phyloP scores from a whole-genome alignment of 106 monocot genomes.

The Apostasia ramifera region DNA sequence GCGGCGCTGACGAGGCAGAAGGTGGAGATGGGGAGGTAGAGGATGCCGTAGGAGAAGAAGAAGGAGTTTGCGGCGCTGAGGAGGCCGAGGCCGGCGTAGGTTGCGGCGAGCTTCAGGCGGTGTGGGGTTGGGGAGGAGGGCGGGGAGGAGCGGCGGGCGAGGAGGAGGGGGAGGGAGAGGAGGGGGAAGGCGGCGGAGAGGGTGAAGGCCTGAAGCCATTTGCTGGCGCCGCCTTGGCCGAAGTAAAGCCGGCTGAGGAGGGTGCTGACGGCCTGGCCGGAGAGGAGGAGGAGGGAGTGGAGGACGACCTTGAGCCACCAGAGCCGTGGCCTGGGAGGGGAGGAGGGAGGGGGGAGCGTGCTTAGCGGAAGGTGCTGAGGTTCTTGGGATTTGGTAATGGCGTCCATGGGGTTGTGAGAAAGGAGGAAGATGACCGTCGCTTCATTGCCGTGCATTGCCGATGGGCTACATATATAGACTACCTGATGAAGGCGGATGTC shows the following conservation, averaged over 20 bases:
- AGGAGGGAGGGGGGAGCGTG: neutral
- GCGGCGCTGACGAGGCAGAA: constrained; percentile 41
- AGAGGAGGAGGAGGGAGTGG: constrained; percentile 26
- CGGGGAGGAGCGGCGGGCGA: constrained; percentile 1
- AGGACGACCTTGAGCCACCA: constrained; percentile 28
- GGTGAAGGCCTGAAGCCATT: constrained; percentile 33
- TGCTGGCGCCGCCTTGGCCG: constrained; percentile 36
- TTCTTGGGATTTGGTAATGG: too few relatives aligned
- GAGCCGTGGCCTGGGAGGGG: neutral
- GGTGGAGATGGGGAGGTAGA: constrained; percentile 45
- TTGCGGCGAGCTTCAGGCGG: neutral
- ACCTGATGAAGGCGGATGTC: too few relatives aligned
- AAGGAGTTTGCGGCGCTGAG: constrained; percentile 30
- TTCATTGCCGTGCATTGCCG: too few relatives aligned
- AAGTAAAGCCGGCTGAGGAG: constrained; percentile 48
- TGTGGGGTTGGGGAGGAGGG: neutral
- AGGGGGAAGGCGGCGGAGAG: constrained; percentile 29
- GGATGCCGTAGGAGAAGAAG: constrained; percentile 48
- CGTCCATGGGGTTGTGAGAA: too few relatives aligned
- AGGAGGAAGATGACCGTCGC: too few relatives aligned
- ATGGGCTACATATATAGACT: too few relatives aligned
- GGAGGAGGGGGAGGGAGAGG: constrained; percentile 18
- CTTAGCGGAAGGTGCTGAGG: too few relatives aligned
- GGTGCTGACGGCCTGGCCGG: constrained; percentile 22
- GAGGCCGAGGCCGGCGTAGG: constrained; percentile 28